Conservation (phyloP, 306 rosid genomes). For the Inga oerstediana region DNA sequence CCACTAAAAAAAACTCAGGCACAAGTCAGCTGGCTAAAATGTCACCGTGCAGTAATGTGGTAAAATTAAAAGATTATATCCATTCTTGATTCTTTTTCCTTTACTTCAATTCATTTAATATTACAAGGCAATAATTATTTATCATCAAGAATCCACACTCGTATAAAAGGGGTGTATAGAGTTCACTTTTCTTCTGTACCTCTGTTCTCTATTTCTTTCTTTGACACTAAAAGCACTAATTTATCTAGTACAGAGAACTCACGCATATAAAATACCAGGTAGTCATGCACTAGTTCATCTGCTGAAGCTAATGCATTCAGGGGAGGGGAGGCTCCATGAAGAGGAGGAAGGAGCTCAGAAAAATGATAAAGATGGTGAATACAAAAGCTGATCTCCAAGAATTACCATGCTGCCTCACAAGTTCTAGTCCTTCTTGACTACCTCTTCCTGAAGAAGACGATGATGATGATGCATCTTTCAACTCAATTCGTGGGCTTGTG, state of each 20-base stretch:
- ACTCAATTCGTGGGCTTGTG: constrained; percentile 59
- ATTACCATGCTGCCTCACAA: constrained; percentile 59
- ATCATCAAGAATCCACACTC: not conserved
- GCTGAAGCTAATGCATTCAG: constrained; percentile 48
- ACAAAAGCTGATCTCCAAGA: constrained; percentile 64
- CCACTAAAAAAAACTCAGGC: not conserved
- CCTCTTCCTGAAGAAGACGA: constrained; percentile 36
- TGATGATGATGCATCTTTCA: constrained; percentile 46
- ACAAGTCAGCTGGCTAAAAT: not conserved
- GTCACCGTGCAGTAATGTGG: not conserved
- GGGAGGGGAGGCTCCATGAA: constrained; percentile 76
- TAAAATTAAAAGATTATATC: not conserved
- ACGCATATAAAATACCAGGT: constrained; percentile 24
- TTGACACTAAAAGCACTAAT: not conserved
- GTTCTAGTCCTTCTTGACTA: constrained; percentile 67
- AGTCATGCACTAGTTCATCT: constrained; percentile 36
- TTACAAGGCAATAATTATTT: not conserved
- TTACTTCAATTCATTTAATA: not conserved
- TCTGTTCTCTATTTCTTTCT: not conserved
- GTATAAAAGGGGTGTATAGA: not conserved
- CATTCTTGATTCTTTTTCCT: not conserved
- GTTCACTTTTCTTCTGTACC: not conserved
- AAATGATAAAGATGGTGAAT: constrained; percentile 61
- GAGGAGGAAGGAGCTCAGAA: constrained; percentile 55
- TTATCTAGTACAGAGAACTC: not conserved